Conservation (phyloP, 2,329 filamentous ascomycete species). For the Nannizziopsis arthrosporioides region DNA sequence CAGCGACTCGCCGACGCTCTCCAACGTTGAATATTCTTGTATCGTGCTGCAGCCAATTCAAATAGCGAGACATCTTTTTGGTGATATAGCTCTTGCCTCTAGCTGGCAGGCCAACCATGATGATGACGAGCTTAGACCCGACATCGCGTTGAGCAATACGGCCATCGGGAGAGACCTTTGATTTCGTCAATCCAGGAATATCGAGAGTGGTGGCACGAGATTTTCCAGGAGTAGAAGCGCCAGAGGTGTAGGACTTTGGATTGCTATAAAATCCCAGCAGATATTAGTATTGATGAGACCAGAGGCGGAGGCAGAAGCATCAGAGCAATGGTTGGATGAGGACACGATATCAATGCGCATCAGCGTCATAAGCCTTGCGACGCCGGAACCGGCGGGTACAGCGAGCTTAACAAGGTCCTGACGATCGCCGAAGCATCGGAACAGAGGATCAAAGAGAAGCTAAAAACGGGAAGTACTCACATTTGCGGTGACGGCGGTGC, state of each 20-base stretch:
- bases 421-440: constrained; percentile 5
- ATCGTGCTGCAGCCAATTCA: constrained; percentile 96
- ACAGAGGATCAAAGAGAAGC: constrained; percentile 15
- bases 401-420: too few relatives aligned
- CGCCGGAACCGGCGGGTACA: constrained; percentile 13
- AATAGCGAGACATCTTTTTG: constrained; percentile 89
- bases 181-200: constrained; percentile 91
- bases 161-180: constrained; percentile 88
- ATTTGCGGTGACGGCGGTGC: constrained; percentile 52
- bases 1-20: constrained; percentile 71
- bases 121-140: constrained; percentile 88
- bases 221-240: constrained; percentile 63
- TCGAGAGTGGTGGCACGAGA: constrained; percentile 88
- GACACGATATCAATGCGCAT: background rate
- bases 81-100: constrained; percentile 98
- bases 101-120: constrained; percentile 95
- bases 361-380: constrained; percentile 6
- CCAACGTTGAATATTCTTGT: constrained; percentile 96
- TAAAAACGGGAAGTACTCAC: constrained; percentile 32
- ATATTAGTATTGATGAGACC: background rate
- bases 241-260: constrained; percentile 50
- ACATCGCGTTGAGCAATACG: constrained; percentile 89
- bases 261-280: constrained; percentile 9
- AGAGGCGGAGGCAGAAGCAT: background rate
- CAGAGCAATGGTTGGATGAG: constrained; percentile 1